These are phyloP conservation scores for Rhodomyrtus psidioides DNA, from an alignment of 441 rosid genomes.

Conservation along the genomic window DNA sequence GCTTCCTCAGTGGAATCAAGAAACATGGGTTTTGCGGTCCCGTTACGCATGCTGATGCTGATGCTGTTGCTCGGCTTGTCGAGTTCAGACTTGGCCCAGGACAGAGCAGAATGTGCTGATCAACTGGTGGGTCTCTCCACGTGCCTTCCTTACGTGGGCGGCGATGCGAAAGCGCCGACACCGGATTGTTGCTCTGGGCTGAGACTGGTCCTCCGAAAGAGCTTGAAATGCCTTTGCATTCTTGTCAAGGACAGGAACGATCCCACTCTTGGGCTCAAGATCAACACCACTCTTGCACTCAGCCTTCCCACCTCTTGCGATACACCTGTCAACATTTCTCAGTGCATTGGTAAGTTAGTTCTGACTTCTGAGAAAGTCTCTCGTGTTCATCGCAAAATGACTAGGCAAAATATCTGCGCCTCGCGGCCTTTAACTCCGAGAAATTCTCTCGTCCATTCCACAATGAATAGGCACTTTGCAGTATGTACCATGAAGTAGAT, in stretches of 20 bases:
- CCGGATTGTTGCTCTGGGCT: constrained; percentile 73
- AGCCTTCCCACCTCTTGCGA: constrained; percentile 53
- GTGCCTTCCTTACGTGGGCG: constrained; percentile 66
- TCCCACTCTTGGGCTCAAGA: constrained; percentile 55
- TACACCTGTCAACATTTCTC: constrained; percentile 35
- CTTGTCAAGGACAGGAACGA: constrained; percentile 63
- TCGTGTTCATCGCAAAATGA: not conserved
- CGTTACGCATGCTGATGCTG: not conserved
- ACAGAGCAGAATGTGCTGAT: constrained; percentile 50
- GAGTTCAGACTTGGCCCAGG: constrained; percentile 34
- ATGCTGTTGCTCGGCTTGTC: not conserved
- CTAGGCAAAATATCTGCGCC: not conserved
- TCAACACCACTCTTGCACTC: constrained; percentile 59
- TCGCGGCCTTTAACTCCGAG: not conserved
- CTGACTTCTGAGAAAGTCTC: not conserved
- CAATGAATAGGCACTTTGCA: not conserved
- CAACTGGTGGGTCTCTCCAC: constrained; percentile 46
- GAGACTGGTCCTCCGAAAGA: constrained; percentile 46
- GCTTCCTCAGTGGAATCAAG: not conserved
- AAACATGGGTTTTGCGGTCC: not conserved
- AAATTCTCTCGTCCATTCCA: not conserved
- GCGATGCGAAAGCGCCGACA: constrained; percentile 50
- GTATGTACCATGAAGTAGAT: not conserved
- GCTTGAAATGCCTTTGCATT: constrained; percentile 64
- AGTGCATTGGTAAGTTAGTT: constrained; percentile 46